Evolutionary conservation across 169 alveolate species (phyloP), one percentile per base, ranked within the genome.

Genomic region (Plasmodium relictum): DNA sequence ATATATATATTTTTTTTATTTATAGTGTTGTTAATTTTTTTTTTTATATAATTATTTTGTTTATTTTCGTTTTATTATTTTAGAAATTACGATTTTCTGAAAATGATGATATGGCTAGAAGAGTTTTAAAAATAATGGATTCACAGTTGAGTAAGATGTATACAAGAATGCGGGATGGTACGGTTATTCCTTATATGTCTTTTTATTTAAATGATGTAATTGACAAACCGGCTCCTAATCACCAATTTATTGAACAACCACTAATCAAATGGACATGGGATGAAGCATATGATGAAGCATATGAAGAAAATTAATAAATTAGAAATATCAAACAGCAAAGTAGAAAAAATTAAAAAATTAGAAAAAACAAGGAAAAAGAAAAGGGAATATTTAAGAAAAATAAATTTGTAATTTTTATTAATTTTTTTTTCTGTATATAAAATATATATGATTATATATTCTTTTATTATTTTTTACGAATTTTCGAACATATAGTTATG

Each of bases 221-320:
- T 8, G 98, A 96, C 74, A 93, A 95, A 44, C 98, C 98, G 12
- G 94, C 97, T 39, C 97, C 97, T 18, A 94, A 92, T 85, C 96
- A 93, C 86, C 94, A 92, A 56, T 94, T 94, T 93, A 93, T 93
- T 91, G 97, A 93, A 83, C 94, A 95, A 78, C 98, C 98, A n/a
- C 94, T 97, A 74, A 91, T 97, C 74, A 97, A 97, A 91, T 97
- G 98, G 97, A 97, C 98, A 20, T 97, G 98, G 98, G 98, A 97
- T 73, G 98, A 97, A 94, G 93, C 97, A 16, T 97, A 97, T 92
- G 97, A 96, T 72, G 98, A 97, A 93, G 98, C 98, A 7, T 96
- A 93, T 74, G 98, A 95, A 41, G 96, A 95, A 41, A 72, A 72
- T 10, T 86, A 66, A 71, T 31, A 31, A 31, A 31, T 3, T 31